Evolutionary conservation across 345 rosid genomes (phyloP), one percentile per base, ranked within the genome.

Genomic region (Adansonia digitata): DNA sequence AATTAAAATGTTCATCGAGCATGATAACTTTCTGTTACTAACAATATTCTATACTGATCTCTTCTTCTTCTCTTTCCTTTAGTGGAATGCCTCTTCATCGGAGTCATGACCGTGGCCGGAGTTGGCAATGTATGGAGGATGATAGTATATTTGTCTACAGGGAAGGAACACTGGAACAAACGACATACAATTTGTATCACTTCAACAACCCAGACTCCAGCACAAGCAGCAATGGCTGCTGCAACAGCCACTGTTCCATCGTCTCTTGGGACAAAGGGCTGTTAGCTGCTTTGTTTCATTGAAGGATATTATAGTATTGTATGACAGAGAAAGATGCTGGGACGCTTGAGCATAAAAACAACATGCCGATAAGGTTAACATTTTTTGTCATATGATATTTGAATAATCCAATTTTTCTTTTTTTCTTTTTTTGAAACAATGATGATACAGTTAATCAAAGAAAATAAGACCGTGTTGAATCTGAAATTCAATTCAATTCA

Each of bases 41-140:
- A 31, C 3, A 31, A 1, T n/a, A n/a, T n/a, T 31, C 3, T 31
- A 31, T 31, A 31, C 34, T 31, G 34, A 31, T 31, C 3, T 3
- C 34, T 31, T 26, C 11, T 5, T 7, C 29, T 57, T 1, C 18
- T 9, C 8, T 13, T 13, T 0, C 2, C 10, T 68, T 12, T 34
- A 88, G 90, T 85, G 92, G 88, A 31, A 74, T 81, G 84, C 79
- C 86, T 31, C 82, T 86, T 17, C 76, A 79, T 14, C 74, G 72
- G 22, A 42, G 2, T 24, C 61, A 69, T 8, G 84, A 82, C 22
- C 60, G 71, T 49, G 74, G 62, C 7, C 42, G 78, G 48, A 88
- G 78, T 57, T 86, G 90, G 90, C 68, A 78, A 14, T 57, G 80
- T 1, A 79, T 88, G 84, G 83, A 86, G 18, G 86, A 77, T 15